A percentile compares a stretch with the other conserved stretches of the same genome.
These are phyloP conservation scores for Cyberlindnera euphorbiiphila DNA, from an alignment of 805 yeast genomes.

Conservation along the genomic window DNA sequence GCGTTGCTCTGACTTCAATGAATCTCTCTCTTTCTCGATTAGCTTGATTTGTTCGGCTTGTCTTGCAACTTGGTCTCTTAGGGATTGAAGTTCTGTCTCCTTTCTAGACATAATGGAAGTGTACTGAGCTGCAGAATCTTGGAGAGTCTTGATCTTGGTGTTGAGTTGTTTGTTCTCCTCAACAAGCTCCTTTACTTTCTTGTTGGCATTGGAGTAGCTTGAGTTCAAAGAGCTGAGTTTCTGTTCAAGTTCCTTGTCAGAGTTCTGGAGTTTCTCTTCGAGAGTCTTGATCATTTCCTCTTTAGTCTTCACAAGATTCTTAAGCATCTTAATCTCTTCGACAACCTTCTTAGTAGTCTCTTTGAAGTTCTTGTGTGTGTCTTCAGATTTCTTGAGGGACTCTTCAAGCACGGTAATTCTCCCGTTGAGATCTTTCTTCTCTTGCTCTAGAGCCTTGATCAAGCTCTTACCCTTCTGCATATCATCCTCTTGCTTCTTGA, in stretches of 20 bases:
- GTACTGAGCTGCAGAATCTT: conserved; percentile 34
- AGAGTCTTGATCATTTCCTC: conserved; percentile 32
- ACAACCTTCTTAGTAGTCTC: conserved; percentile 16
- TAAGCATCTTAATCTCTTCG: conserved; percentile 32
- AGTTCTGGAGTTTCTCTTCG: conserved; percentile 28
- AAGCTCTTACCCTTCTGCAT: conserved; percentile 24
- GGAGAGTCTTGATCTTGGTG: conserved; percentile 35
- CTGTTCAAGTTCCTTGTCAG: conserved; percentile 33
- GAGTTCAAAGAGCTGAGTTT: conserved; percentile 33
- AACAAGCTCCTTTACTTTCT: conserved; percentile 35
- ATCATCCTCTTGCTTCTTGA: conserved; percentile 26
- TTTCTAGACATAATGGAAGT: conserved; percentile 34
- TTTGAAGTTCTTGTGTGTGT: conserved; percentile 12
- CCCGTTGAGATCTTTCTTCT: conserved; percentile 18
- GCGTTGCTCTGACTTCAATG: conserved; percentile 28
- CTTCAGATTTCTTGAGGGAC: conserved; percentile 15
- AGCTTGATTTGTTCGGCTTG: conserved; percentile 26
- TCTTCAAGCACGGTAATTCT: conserved; percentile 23
- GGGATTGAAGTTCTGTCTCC: conserved; percentile 32
- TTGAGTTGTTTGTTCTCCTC: conserved; percentile 44
- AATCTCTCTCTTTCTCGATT: conserved; percentile 31
- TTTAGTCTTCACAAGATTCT: conserved; percentile 29
- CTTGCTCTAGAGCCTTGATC: conserved; percentile 21
- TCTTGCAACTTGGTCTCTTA: conserved; percentile 26
- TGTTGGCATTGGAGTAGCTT: conserved; percentile 33